Conservation (phyloP, 2,329 filamentous ascomycete genomes). For the Ceratocystis variospora region DNA sequence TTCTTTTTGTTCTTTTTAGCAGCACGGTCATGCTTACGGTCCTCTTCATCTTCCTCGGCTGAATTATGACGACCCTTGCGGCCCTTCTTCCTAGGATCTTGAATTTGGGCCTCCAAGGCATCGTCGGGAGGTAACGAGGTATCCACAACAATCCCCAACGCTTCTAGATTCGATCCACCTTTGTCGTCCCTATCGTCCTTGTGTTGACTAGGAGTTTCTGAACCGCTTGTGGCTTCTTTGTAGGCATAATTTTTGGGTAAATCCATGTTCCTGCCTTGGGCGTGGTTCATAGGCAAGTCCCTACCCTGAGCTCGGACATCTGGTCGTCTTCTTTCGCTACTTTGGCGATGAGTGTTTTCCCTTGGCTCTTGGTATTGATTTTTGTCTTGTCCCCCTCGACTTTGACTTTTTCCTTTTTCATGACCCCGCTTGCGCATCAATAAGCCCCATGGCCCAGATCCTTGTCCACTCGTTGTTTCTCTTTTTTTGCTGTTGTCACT, state of each 20-base stretch:
- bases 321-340: background rate
- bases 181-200: background rate
- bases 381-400: background rate
- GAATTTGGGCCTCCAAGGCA: background rate
- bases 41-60: conserved; percentile 12
- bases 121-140: background rate
- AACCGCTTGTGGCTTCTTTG: background rate
- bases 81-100: background rate
- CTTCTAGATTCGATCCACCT: background rate
- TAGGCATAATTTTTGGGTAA: background rate
- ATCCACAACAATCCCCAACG: conserved; percentile 14
- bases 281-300: background rate
- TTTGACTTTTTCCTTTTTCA: background rate
- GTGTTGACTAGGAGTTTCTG: background rate
- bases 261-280: background rate
- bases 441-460: conserved; percentile 9
- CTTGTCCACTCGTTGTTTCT: background rate
- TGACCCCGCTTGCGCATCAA: conserved; percentile 9
- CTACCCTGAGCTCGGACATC: background rate
- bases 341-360: background rate
- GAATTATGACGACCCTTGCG: conserved; percentile 7
- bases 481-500: background rate
- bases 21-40: background rate
- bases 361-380: background rate
- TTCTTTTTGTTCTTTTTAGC: conserved; percentile 12